Base-by-base conservation (phyloP, 331 rosid species). In the Malus hybrid region DNA sequence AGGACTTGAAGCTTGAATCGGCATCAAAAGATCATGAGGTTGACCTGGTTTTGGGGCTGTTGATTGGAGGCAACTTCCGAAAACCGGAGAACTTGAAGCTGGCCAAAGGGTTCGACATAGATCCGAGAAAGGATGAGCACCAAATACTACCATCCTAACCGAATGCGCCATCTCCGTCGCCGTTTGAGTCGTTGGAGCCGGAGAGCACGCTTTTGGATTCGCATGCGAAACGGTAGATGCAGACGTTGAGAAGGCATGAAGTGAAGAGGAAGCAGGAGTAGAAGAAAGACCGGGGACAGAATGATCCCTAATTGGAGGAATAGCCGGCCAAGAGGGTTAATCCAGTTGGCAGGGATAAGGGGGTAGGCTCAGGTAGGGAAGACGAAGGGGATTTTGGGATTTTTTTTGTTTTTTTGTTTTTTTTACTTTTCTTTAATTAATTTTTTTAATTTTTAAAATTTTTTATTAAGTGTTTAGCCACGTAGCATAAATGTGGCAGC, bases 11-110 rank as follows among this genome's bases (percentile, higher is more conserved):
- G 52, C 32, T 34, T 56, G 16, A 32, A 67, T 16, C 65, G 7
- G 68, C 74, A 10, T 4, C 77, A 16, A 70, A 76, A 70, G 82
- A 73, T 34, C 78, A 74, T 16, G 78, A 80, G 62, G 71, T 87
- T 1, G 90, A 85, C 74, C 87, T 92, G 6, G 97, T 88, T 76
- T 86, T 92, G 44, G 90, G 80, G 3, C 73, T 92, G 73, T 84
- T 93, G 6, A 87, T 90, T 0, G 97, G 96, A 3, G 87, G 90
- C 1, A 55, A 77, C 73, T 83, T 85, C 34, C 48, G 83, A 27
- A 89, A 27, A 20, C 55, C 81, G 6, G 86, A 78, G 12, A 82
- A 80, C 12, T 33, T 67, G 7, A 73, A 32, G 2, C 33, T 5
- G 22, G 16, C 62, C 27, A 63, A 48, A 27, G 75, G 78, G 33